These are phyloP conservation scores for Candida pseudocylindracea DNA, from an alignment of 1,139 yeast species.

Conservation along the genomic window DNA sequence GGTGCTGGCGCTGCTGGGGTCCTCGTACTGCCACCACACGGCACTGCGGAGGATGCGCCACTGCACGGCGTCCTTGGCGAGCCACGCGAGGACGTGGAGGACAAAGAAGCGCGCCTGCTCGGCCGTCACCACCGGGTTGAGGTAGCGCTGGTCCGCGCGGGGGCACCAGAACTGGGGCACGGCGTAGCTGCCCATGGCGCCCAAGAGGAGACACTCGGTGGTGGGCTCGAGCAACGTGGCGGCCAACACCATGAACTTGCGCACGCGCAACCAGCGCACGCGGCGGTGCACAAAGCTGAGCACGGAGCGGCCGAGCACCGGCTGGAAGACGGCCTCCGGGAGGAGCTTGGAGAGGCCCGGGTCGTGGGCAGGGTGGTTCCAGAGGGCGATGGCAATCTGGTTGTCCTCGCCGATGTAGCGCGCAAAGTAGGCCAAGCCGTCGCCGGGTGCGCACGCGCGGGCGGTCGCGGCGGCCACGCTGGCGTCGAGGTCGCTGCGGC, in stretches of 20 bases:
- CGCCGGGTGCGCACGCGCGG: conserved; percentile 17
- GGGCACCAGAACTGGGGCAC: conserved; percentile 21
- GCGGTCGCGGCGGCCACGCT: conserved; percentile 25
- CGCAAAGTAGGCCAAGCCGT: conserved; percentile 41
- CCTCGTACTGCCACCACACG: conserved; percentile 4
- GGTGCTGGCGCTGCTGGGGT: conserved; percentile 6
- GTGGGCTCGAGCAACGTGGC: conserved; percentile 80
- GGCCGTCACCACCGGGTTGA: conserved; percentile 3
- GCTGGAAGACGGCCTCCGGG: conserved; percentile 64
- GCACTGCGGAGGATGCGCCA: conserved; percentile 16
- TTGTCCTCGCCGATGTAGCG: conserved; percentile 82
- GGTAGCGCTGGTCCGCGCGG: too few relatives aligned
- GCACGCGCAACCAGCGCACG: conserved; percentile 72
- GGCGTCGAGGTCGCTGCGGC: conserved; percentile 42
- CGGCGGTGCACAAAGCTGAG: conserved; percentile 42
- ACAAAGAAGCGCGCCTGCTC: conserved; percentile 16
- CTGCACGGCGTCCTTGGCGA: conserved; percentile 36
- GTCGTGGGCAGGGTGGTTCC: conserved; percentile 29
- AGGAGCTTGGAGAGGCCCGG: conserved; percentile 55
- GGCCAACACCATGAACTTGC: conserved; percentile 70
- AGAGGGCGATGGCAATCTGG: conserved; percentile 73
- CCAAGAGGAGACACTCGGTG: conserved; percentile 56
- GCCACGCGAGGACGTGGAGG: conserved; percentile 44
- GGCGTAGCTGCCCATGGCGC: conserved; percentile 43
- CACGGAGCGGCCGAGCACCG: conserved; percentile 19